Evolutionary conservation across 768 basidiomycete genomes (phyloP), one percentile per base, ranked within the genome.

Genomic region (Kwoniella dendrophila): DNA sequence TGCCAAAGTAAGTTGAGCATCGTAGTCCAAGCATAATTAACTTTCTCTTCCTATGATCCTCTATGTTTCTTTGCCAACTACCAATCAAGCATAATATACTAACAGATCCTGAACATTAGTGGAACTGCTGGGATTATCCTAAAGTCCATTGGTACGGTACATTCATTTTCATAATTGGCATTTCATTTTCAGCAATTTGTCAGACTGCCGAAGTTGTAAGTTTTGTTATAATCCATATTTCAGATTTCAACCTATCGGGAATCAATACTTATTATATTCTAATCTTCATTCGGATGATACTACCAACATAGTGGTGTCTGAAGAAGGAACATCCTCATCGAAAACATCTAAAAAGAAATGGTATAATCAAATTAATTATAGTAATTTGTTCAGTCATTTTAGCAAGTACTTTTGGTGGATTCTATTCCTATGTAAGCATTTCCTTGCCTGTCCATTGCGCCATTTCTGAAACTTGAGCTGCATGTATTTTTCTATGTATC

Each of bases 141-240:
- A 67, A 60, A 26, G 56, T 69, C 12, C 74, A 76, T 33, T 67
- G 65, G 65, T 48, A 16, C 24, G 59, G 56, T n/a, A 63, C 65
- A 11, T 48, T 67, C 27, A 55, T 79, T 29, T 80, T 79, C 45
- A 69, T 80, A 54, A 65, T 75, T 36, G 74, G 73, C 34, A 66
- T 78, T 33, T 77, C 78, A 33, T 56, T 79, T 38, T 71, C 69
- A 6, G 76, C 77, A 10, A 49, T 71, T n/a, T 74, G 66, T 58
- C 78, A 79, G 59, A 72, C 75, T 0, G 59, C 66, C 20, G 76
- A 80, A 53, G 63, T 77, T 32, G 57, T 65, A 38, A 66, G 68
- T 66, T 49, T 64, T 11, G 22, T 45, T 3, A 41, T 61, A 12
- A 22, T 24, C 49, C 20, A 41, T 14, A 2, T 30, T 45, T 26